Evolutionary conservation across 2,329 filamentous ascomycete genomes (phyloP).

Genomic region (Fusarium sterilihyphosum): DNA sequence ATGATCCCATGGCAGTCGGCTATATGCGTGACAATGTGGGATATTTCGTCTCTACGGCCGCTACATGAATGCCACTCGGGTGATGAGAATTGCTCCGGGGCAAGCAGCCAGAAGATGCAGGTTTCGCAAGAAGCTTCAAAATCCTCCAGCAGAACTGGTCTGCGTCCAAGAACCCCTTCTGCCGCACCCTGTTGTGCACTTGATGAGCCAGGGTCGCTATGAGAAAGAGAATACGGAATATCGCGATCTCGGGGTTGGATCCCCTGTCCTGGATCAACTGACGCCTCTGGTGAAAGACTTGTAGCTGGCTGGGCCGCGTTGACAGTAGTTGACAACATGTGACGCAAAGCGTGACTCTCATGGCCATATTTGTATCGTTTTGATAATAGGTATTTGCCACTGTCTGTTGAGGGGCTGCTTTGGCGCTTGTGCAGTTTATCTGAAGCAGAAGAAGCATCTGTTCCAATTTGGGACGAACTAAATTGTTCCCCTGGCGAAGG

Average conservation of each 20-base stretch:
- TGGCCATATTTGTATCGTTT: too few relatives aligned
- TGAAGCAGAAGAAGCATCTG: too few relatives aligned
- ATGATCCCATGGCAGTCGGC: background rate
- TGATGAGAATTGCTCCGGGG: fast-evolving
- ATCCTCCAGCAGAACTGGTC: fast-evolving
- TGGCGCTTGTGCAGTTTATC: too few relatives aligned
- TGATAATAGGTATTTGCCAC: too few relatives aligned
- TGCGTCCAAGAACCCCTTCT: fast-evolving
- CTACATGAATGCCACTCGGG: fast-evolving
- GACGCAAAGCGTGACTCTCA: too few relatives aligned
- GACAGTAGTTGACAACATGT: too few relatives aligned
- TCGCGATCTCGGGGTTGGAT: fast-evolving
- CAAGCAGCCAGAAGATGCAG: background rate
- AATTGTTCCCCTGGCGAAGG: too few relatives aligned
- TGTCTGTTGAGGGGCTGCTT: too few relatives aligned
- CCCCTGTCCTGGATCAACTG: fast-evolving
- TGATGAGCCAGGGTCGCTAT: background rate
- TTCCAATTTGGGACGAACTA: too few relatives aligned
- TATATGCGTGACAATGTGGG: background rate
- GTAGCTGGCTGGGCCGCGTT: fast-evolving
- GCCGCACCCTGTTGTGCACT: fast-evolving
- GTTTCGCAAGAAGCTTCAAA: background rate
- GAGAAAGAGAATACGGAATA: fast-evolving
- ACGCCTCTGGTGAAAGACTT: fast-evolving
- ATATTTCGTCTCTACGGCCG: fast-evolving